Evolutionary conservation across 805 yeast genomes (phyloP), one percentile per base, ranked within the genome.

Genomic region (Starmerella apis): DNA sequence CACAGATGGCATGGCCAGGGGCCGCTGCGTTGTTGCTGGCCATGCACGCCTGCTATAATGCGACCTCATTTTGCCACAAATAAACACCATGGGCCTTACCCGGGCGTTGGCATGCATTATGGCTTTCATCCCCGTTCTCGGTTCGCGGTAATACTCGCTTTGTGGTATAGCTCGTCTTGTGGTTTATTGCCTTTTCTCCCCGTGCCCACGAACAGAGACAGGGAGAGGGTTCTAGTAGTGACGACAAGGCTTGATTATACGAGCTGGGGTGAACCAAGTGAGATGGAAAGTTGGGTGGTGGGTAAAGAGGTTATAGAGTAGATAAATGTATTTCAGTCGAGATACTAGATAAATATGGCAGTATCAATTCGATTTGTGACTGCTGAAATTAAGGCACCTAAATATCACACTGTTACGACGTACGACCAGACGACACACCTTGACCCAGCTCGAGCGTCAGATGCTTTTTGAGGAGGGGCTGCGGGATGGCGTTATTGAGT

Each of bases 401-500:
- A 27, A 11, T 8, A 11, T 27, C 10, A 8, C 30, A 27, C 11
- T 27, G 30, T 11, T n/a, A n/a, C n/a, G n/a, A n/a, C n/a, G n/a
- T n/a, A n/a, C n/a, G n/a, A n/a, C n/a, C n/a, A n/a, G n/a, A n/a
- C n/a, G n/a, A n/a, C n/a, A n/a, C n/a, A n/a, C n/a, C n/a, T n/a
- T n/a, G n/a, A 6, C 16, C 35, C 35, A 31, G 25, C 25, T 19
- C 25, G 39, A 7, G 37, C 37, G 10, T n/a, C 7, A 23, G 13
- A 27, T 11, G 30, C 30, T 27, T 11, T n/a, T n/a, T n/a, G n/a
- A 27, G 11, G 30, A 27, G 30, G 30, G 30, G 30, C 30, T 28
- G 18, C 18, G 30, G 33, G 14, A 41, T 41, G 33, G 44, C 44
- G 44, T 41, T 27, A 41, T 41, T 16, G 16, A 24, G 23, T n/a